Evolutionary conservation across 2,329 filamentous ascomycete species (phyloP), one percentile per base, ranked within the genome.

Genomic region (Leptographium radiaticola): DNA sequence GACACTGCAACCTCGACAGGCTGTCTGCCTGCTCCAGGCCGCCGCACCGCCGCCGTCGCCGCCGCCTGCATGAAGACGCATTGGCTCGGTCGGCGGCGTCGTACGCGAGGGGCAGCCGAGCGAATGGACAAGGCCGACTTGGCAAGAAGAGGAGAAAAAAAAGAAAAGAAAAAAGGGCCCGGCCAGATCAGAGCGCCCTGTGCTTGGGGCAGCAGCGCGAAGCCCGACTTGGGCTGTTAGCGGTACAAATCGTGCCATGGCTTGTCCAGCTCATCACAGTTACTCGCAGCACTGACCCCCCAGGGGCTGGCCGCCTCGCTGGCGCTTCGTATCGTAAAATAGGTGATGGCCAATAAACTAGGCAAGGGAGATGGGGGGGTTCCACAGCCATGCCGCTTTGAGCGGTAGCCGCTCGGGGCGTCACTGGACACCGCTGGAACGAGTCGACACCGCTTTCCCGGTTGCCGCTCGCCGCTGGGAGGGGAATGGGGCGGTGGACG

Each of bases 381-480:
- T 11, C 42, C 20, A 44, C 18, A 31, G 43, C 43, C 15, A 20
- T 45, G 31, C 45, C 45, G 31, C 31, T 12, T 48, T 48, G 16
- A 31, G 45, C 33, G 15, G 45, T 48, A 48, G 45, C 33, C 16
- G 45, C 45, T 49, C 40, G 34, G 40, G 34, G 18, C 9, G 12
- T 36, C 48, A 36, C 46, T 36, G 46, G 46, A 48, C 18, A 25
- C 13, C 45, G 30, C 45, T 47, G 45, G 30, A 47, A 6, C 4
- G 7, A 10, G 11, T 46, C 15, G 38, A 20, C 54, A 33, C 48
- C 42, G 47, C 34, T 25, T 42, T 43, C 38, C 54, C 51, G 48
- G 38, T 44, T 56, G 52, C 52, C 52, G 55, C 55, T 43, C 34
- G 25, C 51, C 43, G 54, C 54, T 47, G 11, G n/a, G 18, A 34